Conservation (phyloP, 2,329 filamentous ascomycete genomes). For the Ophiostoma montium region DNA sequence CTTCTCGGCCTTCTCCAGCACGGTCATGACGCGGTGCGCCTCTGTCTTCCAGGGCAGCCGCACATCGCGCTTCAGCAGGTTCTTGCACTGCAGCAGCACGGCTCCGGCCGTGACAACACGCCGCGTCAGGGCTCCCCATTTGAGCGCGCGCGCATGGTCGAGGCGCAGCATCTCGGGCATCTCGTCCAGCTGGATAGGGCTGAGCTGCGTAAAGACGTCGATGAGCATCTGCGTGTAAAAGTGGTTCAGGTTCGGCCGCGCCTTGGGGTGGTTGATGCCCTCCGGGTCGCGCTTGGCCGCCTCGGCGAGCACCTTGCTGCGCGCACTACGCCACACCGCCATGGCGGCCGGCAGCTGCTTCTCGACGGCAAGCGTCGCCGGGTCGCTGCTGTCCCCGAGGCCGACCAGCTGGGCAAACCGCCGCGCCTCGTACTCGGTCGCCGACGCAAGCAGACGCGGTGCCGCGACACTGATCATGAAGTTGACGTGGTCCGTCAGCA, state of each 20-base stretch:
- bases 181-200: conserved; percentile 31
- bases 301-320: conserved; percentile 49
- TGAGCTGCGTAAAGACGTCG: conserved; percentile 56
- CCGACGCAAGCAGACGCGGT: conserved; percentile 56
- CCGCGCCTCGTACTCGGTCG: conserved; percentile 59
- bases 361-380: conserved; percentile 18
- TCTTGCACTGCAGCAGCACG: conserved; percentile 68
- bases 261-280: conserved; percentile 45
- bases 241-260: conserved; percentile 50
- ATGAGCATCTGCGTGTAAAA: conserved; percentile 66
- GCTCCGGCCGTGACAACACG: conserved; percentile 60
- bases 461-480: conserved; percentile 61
- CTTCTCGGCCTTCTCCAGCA: conserved; percentile 40
- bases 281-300: conserved; percentile 55
- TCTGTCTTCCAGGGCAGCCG: conserved; percentile 65
- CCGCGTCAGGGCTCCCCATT: conserved; percentile 41
- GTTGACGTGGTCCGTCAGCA: conserved; percentile 72
- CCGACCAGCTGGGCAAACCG: conserved; percentile 50
- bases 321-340: conserved; percentile 44
- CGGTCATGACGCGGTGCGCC: conserved; percentile 53
- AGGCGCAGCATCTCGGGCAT: conserved; percentile 63
- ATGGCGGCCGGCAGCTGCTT: conserved; percentile 40
- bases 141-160: conserved; percentile 48
- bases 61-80: conserved; percentile 67
- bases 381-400: conserved; percentile 41